Evolutionary conservation across 2,329 filamentous ascomycete species (phyloP), one percentile per base, ranked within the genome.

Genomic region (Chaetomium olivaceum): DNA sequence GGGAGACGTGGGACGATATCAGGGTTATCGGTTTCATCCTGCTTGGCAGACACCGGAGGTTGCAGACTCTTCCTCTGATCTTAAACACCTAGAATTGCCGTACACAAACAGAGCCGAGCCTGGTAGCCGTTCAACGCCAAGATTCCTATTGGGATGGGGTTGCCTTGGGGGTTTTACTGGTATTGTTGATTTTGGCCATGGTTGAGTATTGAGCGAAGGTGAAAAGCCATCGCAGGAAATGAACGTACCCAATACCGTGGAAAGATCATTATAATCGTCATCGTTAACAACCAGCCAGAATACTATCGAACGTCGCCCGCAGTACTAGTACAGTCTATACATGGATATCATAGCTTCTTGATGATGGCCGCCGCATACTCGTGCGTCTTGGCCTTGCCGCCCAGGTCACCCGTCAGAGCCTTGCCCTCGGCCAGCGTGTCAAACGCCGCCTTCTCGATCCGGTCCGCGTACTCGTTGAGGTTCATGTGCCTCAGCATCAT

Each of bases 401-500:
- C 95, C 74, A 99, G 85, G 81, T 99, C 95, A 75, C 95, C 94
- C 39, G 95, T 99, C 80, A 99, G 88, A 69, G 88, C 84, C 90
- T 97, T 97, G 83, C 95, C 95, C 86, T 99, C 93, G 67, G 93
- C 90, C 72, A 99, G 87, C 68, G 93, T 96, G 79, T 91, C 91
- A 80, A 99, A 98, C 77, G 94, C 96, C 72, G 95, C 95, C 80
- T 87, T 91, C 86, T 98, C 92, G 77, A 99, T 98, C 79, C 88
- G 89, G 79, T 84, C 80, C 73, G 95, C 95, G 79, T 98, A 89
- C 70, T 92, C 85, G 79, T 83, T 89, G 71, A 99, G 86, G 76
- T 91, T 89, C 94, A 99, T 98, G 83, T 99, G 95, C 81, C 95
- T 90, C 86, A 99, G 83, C 95, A 99, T 98, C 95, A 99, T 98